Percentiles rank a stretch among this genome's conserved stretches.
Evolutionary conservation across 108 stramenopile species (phyloP).

Genomic region (Cyclotella kingstonii): DNA sequence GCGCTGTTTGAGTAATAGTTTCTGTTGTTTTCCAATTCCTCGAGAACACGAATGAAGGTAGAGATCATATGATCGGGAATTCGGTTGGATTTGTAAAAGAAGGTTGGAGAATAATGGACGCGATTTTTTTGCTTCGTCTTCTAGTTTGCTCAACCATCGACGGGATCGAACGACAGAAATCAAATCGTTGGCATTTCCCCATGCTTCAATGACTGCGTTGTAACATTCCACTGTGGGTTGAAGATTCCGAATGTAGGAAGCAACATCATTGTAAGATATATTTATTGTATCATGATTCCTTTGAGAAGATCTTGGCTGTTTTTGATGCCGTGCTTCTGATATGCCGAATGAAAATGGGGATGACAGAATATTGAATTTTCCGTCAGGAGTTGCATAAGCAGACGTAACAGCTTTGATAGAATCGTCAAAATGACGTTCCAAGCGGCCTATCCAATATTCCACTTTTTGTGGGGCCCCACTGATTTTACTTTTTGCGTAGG

Average conservation of each 20-base stretch:
- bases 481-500: constrained; percentile 36
- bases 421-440: constrained; percentile 27
- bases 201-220: constrained; percentile 71
- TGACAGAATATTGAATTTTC: background rate
- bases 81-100: constrained; percentile 27
- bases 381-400: background rate
- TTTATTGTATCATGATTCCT: background rate
- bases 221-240: constrained; percentile 59
- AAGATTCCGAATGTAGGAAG: constrained; percentile 18
- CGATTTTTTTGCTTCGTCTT: constrained; percentile 14
- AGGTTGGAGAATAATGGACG: background rate
- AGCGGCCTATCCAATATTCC: constrained; percentile 54
- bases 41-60: constrained; percentile 68
- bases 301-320: background rate
- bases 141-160: constrained; percentile 65
- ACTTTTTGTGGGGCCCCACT: constrained; percentile 56
- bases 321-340: constrained; percentile 4
- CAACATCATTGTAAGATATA: constrained; percentile 1
- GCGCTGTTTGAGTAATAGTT: constrained; percentile 18
- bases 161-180: constrained; percentile 61
- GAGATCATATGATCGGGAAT: constrained; percentile 65
- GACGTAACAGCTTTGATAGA: constrained; percentile 4
- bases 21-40: constrained; percentile 51
- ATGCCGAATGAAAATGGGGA: background rate
- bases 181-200: constrained; percentile 61